A percentile compares a stretch with the other conserved stretches of the same genome.
These are phyloP conservation scores for Phaeoacremonium minimum DNA, from an alignment of 2,329 filamentous ascomycete genomes.

Conservation along the genomic window DNA sequence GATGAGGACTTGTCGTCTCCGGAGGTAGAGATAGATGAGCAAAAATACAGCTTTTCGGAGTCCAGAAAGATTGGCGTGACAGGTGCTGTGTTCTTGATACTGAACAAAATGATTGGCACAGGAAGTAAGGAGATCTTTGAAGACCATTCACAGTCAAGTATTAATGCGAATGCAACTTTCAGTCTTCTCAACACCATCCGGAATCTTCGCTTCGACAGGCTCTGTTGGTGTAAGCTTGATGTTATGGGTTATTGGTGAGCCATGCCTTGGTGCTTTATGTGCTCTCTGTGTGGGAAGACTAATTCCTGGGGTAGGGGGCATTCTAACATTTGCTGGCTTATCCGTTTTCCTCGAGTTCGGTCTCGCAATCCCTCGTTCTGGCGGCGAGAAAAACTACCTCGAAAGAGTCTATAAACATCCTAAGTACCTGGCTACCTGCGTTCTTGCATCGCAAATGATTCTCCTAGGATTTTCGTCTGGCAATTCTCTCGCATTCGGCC, in stretches of 20 bases:
- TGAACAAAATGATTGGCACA: constrained; percentile 57
- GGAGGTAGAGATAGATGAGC: too few relatives aligned
- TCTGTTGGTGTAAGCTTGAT: constrained; percentile 42
- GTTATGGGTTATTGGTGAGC: too few relatives aligned
- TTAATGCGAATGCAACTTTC: too few relatives aligned
- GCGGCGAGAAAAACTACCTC: constrained; percentile 64
- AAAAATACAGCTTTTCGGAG: constrained; percentile 31
- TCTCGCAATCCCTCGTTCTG: constrained; percentile 55
- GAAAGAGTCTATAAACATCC: constrained; percentile 58
- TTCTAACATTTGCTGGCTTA: constrained; percentile 55
- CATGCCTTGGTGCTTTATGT: too few relatives aligned
- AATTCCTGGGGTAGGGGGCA: constrained; percentile 33
- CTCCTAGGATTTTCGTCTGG: constrained; percentile 57
- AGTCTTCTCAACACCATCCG: constrained; percentile 50
- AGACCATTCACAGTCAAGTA: too few relatives aligned
- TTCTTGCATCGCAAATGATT: constrained; percentile 58
- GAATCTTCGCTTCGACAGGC: constrained; percentile 46
- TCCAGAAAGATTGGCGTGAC: constrained; percentile 47
- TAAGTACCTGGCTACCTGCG: constrained; percentile 53
- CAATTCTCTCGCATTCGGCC: constrained; percentile 54
- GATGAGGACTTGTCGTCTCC: too few relatives aligned
- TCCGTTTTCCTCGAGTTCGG: constrained; percentile 62
- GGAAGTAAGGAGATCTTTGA: constrained; percentile 52
- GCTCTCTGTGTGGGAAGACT: too few relatives aligned
- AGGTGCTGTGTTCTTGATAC: constrained; percentile 48